Percentiles rank a stretch among this genome's conserved stretches.
These are phyloP conservation scores for Coffea eugenioides DNA, from an alignment of 257 asterid genomes.

Conservation along the genomic window DNA sequence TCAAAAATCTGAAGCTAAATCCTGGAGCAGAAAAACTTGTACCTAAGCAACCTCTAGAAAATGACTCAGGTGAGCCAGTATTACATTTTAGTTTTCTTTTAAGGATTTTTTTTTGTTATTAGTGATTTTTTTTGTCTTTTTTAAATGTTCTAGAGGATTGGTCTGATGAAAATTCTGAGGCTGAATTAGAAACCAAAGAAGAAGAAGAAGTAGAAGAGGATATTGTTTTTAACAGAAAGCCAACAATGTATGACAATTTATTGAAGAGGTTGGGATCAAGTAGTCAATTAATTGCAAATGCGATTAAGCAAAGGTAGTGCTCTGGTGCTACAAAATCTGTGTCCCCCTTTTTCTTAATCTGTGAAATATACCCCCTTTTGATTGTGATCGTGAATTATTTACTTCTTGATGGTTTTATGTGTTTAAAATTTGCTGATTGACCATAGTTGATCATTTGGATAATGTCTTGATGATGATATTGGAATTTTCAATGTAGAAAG, in stretches of 20 bases:
- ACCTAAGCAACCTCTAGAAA: slow-evolving; percentile 3
- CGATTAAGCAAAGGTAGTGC: slow-evolving; percentile 45
- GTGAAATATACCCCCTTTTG: not conserved
- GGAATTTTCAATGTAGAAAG: no score
- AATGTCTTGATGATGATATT: no score
- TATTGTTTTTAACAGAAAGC: slow-evolving; percentile 29
- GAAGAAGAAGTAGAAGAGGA: slow-evolving; percentile 23
- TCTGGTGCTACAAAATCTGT: not conserved
- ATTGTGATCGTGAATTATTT: not conserved
- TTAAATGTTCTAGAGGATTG: slow-evolving; percentile 25
- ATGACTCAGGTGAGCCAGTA: slow-evolving; percentile 24
- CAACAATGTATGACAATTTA: slow-evolving; percentile 54
- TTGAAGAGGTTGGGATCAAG: slow-evolving; percentile 54
- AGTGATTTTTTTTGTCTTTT: not conserved
- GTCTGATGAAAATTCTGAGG: slow-evolving; percentile 35
- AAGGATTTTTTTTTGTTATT: not conserved
- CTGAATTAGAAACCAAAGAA: slow-evolving; percentile 17
- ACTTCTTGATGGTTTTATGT: not conserved
- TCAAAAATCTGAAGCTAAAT: slow-evolving; percentile 14
- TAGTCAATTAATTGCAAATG: slow-evolving; percentile 43
- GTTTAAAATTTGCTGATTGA: not conserved
- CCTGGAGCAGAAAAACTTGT: slow-evolving; percentile 9
- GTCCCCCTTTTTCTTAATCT: not conserved
- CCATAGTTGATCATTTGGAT: no score
- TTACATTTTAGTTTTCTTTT: not conserved